phyloP scores from a whole-genome alignment of 768 basidiomycete species.

The Russula vinacea region DNA sequence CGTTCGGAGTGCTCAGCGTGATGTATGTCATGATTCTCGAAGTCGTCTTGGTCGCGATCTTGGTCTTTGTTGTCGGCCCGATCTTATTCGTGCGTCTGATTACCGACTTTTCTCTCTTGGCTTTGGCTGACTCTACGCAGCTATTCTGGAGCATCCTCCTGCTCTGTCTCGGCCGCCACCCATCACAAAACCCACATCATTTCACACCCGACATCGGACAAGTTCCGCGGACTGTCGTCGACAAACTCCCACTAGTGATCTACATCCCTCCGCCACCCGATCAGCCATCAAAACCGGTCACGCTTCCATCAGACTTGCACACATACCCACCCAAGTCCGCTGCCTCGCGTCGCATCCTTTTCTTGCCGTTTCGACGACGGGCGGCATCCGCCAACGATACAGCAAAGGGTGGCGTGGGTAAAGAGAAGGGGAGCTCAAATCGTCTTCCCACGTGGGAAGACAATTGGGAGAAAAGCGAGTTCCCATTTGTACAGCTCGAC shows the following conservation, averaged over 20 bases:
- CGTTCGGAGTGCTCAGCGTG: slow-evolving; percentile 73
- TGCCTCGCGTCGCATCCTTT: slow-evolving; percentile 50
- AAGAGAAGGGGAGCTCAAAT: slow-evolving; percentile 20
- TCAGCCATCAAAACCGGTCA: slow-evolving; percentile 31
- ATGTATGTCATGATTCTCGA: slow-evolving; percentile 74
- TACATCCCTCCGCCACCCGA: slow-evolving; percentile 79
- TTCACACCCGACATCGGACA: slow-evolving; percentile 80
- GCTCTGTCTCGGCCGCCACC: slow-evolving; percentile 76
- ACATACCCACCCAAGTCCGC: slow-evolving; percentile 58
- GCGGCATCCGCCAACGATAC: slow-evolving; percentile 20
- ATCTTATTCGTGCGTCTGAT: slow-evolving; percentile 63
- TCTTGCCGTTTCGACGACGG: slow-evolving; percentile 37
- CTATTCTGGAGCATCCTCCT: slow-evolving; percentile 75
- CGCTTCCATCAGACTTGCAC: slow-evolving; percentile 38
- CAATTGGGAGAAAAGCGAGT: slow-evolving; percentile 72
- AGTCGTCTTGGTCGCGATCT: slow-evolving; percentile 67
- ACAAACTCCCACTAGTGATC: slow-evolving; percentile 77
- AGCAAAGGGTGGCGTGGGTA: slow-evolving; percentile 28
- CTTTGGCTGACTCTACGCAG: slow-evolving; percentile 37
- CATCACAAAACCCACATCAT: slow-evolving; percentile 65
- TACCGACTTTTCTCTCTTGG: not conserved
- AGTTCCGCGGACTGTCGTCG: slow-evolving; percentile 65
- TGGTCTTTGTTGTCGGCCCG: slow-evolving; percentile 76
- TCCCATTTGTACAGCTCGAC: slow-evolving; percentile 79
- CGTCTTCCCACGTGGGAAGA: slow-evolving; percentile 65